Percentiles rank a stretch among this genome's conserved stretches.
phyloP scores from a whole-genome alignment of 2,329 filamentous ascomycete genomes.

The Didymella lethalis region DNA sequence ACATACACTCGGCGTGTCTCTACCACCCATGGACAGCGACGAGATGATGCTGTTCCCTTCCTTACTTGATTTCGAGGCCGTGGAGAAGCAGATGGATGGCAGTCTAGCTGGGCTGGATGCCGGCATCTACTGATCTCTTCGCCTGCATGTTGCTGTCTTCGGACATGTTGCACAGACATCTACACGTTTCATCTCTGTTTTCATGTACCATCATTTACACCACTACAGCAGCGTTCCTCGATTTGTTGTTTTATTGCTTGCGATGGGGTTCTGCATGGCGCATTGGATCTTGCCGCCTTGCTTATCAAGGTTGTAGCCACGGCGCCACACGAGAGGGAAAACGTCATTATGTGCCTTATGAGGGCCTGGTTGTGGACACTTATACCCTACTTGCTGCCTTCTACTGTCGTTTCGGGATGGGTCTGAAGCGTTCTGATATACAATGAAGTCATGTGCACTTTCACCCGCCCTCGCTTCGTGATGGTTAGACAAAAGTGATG shows the following conservation, averaged over 20 bases:
- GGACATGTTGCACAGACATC: conserved; percentile 1
- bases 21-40: conserved; percentile 46
- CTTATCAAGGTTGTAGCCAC: not conserved
- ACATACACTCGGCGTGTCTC: conserved; percentile 39
- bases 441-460: conserved; percentile 8
- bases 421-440: conserved; percentile 6
- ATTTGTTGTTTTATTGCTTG: not conserved
- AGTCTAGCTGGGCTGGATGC: conserved; percentile 27
- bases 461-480: not conserved
- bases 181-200: not conserved
- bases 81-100: conserved; percentile 46
- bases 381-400: conserved; percentile 21
- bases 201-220: conserved; percentile 12
- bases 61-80: conserved; percentile 46
- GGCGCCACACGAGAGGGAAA: conserved; percentile 9
- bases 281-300: conserved; percentile 5
- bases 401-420: conserved; percentile 19
- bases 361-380: conserved; percentile 16
- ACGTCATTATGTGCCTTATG: conserved; percentile 3
- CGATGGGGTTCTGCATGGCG: conserved; percentile 3
- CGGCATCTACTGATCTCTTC: conserved; percentile 15
- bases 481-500: not conserved
- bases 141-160: not conserved
- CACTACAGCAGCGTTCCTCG: not conserved
- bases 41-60: conserved; percentile 47